Evolutionary conservation across 768 basidiomycete species (phyloP).

Genomic region (Galerina marginata): DNA sequence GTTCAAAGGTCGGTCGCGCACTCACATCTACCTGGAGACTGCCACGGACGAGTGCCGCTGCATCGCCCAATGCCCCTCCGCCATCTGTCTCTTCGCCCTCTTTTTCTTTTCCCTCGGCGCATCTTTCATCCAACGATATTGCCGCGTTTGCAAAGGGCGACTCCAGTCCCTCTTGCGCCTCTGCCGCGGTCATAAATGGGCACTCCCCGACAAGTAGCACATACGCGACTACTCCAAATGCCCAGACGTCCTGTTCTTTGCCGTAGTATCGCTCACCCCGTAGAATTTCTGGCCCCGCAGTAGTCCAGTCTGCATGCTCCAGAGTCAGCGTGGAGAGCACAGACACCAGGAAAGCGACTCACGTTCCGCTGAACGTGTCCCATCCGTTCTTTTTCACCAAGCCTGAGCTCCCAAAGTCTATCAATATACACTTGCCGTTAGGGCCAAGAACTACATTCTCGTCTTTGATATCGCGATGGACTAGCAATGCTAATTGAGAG

Average conservation of each 20-base stretch:
- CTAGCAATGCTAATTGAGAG: slow-evolving; percentile 40
- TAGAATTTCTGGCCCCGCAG: slow-evolving; percentile 94
- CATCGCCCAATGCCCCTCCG: slow-evolving; percentile 84
- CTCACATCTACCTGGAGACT: slow-evolving; percentile 83
- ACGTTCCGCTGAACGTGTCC: slow-evolving; percentile 95
- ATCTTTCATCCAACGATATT: slow-evolving; percentile 80
- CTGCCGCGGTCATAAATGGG: slow-evolving; percentile 88
- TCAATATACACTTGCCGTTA: slow-evolving; percentile 84
- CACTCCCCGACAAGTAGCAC: slow-evolving; percentile 93
- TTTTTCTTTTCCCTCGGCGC: slow-evolving; percentile 70
- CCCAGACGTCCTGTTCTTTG: slow-evolving; percentile 98
- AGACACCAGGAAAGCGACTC: slow-evolving; percentile 40
- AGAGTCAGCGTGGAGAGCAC: slow-evolving; percentile 7
- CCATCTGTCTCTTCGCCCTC: slow-evolving; percentile 84
- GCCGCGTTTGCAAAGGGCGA: slow-evolving; percentile 80
- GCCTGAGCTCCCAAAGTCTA: slow-evolving; percentile 96
- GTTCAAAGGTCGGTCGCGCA: slow-evolving; percentile 86
- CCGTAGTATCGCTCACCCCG: slow-evolving; percentile 94
- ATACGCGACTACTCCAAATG: slow-evolving; percentile 95
- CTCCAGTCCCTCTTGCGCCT: slow-evolving; percentile 84
- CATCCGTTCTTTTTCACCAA: slow-evolving; percentile 83
- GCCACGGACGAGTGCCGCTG: slow-evolving; percentile 79
- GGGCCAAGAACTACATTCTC: slow-evolving; percentile 91
- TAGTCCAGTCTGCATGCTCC: slow-evolving; percentile 73
- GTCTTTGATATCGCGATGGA: slow-evolving; percentile 98